Evolutionary conservation across 2,329 filamentous ascomycete genomes (phyloP).

Genomic region (Pseudopyricularia javanii): DNA sequence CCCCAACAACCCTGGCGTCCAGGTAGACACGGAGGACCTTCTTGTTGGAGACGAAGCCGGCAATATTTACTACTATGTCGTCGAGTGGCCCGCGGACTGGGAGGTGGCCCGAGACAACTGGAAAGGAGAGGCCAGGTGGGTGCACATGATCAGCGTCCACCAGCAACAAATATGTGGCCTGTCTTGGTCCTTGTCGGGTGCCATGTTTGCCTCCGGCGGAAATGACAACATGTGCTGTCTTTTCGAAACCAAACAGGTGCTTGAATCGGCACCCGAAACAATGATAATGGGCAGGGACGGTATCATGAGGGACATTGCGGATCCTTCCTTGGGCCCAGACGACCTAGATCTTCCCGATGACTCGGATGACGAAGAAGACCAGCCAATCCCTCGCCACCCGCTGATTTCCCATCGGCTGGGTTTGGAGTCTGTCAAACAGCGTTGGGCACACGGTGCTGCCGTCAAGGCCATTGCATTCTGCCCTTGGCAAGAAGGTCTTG

Average conservation of each 20-base stretch:
- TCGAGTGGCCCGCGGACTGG: conserved; percentile 68
- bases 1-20: conserved; percentile 28
- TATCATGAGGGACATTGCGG: not conserved
- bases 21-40: conserved; percentile 66
- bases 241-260: conserved; percentile 56
- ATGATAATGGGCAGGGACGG: not conserved
- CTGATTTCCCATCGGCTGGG: conserved; percentile 23
- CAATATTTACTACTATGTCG: conserved; percentile 72
- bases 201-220: conserved; percentile 71
- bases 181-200: conserved; percentile 70
- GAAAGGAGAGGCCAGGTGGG: conserved; percentile 65
- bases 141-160: conserved; percentile 68
- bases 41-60: conserved; percentile 77
- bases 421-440: conserved; percentile 50
- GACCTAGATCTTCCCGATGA: not conserved
- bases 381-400: not conserved
- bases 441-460: conserved; percentile 70
- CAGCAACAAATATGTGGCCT: conserved; percentile 86
- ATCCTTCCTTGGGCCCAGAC: not conserved
- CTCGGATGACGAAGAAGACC: not conserved
- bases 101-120: conserved; percentile 55
- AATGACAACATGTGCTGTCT: conserved; percentile 87
- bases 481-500: conserved; percentile 76
- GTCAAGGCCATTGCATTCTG: conserved; percentile 97
- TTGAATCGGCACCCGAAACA: conserved; percentile 11